These are phyloP conservation scores for Yamadazyma membranifaciens DNA, from an alignment of 1,139 yeast genomes.

Conservation along the genomic window DNA sequence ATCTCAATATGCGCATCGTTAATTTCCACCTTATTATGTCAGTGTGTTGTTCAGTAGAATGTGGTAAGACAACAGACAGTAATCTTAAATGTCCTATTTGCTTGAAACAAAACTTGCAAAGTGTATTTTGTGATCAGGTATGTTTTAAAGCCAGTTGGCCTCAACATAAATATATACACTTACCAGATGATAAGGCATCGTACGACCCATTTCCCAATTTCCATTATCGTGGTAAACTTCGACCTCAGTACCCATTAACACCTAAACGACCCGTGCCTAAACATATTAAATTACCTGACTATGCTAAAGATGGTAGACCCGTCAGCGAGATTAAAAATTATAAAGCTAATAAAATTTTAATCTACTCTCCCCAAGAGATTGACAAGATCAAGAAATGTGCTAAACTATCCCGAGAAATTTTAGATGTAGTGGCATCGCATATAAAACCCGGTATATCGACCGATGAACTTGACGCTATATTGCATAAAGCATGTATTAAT, in stretches of 20 bases:
- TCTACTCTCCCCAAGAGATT: constrained; percentile 63
- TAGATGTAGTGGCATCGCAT: constrained; percentile 84
- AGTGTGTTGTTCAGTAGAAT: not conserved
- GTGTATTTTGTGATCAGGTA: constrained; percentile 75
- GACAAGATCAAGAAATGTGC: constrained; percentile 74
- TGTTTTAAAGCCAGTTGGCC: constrained; percentile 82
- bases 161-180: constrained; percentile 50
- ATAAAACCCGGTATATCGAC: constrained; percentile 89
- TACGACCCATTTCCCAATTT: constrained; percentile 88
- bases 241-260: constrained; percentile 80
- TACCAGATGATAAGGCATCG: constrained; percentile 42
- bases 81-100: constrained; percentile 92
- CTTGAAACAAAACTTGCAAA: constrained; percentile 62
- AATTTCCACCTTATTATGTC: not conserved
- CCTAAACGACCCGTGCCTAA: constrained; percentile 71
- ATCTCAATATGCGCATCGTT: no score
- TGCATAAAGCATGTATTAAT: constrained; percentile 84
- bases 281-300: constrained; percentile 75
- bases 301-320: constrained; percentile 81
- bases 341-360: constrained; percentile 63
- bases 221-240: constrained; percentile 68
- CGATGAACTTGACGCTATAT: constrained; percentile 83
- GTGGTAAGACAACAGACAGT: constrained; percentile 21
- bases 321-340: constrained; percentile 72
- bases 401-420: constrained; percentile 76